Base-by-base conservation (phyloP, 2,329 filamentous ascomycete species). In the Fusarium staphyleae region DNA sequence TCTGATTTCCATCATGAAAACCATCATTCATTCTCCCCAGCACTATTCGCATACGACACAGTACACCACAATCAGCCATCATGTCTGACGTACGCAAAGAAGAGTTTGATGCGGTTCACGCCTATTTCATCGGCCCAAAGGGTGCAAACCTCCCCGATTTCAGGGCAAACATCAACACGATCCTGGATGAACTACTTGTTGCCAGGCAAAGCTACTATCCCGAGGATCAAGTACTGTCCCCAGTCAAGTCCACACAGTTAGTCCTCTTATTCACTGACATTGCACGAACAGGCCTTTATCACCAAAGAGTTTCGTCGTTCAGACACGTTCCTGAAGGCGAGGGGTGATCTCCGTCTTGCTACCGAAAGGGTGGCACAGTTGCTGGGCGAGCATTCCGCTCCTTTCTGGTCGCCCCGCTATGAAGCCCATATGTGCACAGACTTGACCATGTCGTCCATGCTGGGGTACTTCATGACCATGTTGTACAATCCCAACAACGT, bases 401-500 rank as follows among this genome's bases (percentile, higher is more conserved):
- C 78, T 0, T 79, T 77, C 57, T 80, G 76, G 74, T 77, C 72
- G 1, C 74, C 77, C 1, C 71, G 76, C 0, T 81, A 81, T 61
- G 69, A 77, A 39, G 77, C 69, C 4, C 78, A 81, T 48, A 80
- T 81, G 78, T 74, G 68, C 42, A 75, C 71, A 15, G 73, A 79
- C 49, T 41, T 78, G 62, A 72, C 66, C 39, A 78, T 78, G 74
- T 67, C 77, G 0, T 69, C 73, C 1, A 45, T 79, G 3, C 66
- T 79, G 3, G 77, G 77, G 1, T 79, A 79, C 58, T 75, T 79
- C 22, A 77, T 77, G 70, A 77, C 77, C 0, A 80, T 80, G 77
- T 28, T 81, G 18, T 80, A 79, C 52, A 80, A 81, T 40, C 77
- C 78, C 0, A 81, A 81, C 66, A 81, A 80, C 29, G 74, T 80